Evolutionary conservation across 164 flowering plant species (phyloP), one percentile per base, ranked within the genome.

Genomic region (Macadamia integrifolia): DNA sequence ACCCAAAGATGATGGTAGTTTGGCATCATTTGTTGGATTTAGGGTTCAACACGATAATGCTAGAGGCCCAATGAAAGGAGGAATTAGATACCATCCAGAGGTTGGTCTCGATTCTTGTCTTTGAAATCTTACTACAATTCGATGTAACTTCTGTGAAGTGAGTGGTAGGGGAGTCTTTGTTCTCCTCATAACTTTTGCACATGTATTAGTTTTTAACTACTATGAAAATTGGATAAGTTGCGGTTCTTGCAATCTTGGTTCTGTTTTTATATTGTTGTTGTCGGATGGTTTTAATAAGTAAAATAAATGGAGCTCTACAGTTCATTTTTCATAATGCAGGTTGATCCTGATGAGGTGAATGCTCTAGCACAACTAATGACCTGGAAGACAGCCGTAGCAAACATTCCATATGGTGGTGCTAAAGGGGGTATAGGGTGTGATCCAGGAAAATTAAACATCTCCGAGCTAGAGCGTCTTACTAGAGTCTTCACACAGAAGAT

Each of bases 1-100:
- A 35, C 40, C 40, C 40, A 35, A 35, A 35, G 40, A 35, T 5
- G 40, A 35, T 35, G 40, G 40, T 5, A 35, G 40, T 35, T 35
- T 35, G 5, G 40, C 40, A 2, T 35, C 40, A 32, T 93, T 76
- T 35, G 3, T 35, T 35, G 40, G 40, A 35, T 35, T 35, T 35
- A 35, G 5, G 40, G 81, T 93, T 73, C 97, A 93, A 67, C 98
- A 93, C 73, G 98, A 93, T 79, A 91, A 93, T 78, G 91, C 98
- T 52, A 82, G 98, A 78, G 98, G 98, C 55, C 98, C 98, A 66
- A 93, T 93, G 98, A 93, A 93, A 75, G 98, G 98, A 48, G 98
- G 98, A 49, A 93, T 93, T 73, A 80, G 98, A 81, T 93, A 91
- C 72, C 98, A 93, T 73, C 98, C 96, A 6, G 98, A 93, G 98